Conservation (phyloP, 495 filamentous ascomycete species). For the Hypoxylon subgilvum region DNA sequence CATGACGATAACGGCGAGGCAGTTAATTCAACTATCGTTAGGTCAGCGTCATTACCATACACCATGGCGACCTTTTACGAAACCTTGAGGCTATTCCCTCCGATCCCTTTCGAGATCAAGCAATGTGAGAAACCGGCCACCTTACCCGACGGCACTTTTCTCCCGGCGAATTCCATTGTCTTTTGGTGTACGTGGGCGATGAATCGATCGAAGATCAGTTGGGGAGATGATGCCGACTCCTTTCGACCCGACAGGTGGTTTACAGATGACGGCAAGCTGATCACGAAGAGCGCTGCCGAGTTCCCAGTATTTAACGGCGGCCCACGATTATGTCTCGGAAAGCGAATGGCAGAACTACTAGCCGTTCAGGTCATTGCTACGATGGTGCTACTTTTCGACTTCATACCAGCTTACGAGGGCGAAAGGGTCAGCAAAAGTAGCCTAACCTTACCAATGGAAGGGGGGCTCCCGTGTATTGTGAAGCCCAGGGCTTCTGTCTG, state of each 20-base stretch:
- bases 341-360: constrained; percentile 65
- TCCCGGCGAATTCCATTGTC: constrained; percentile 57
- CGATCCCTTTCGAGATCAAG: constrained; percentile 67
- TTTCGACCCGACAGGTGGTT: constrained; percentile 64
- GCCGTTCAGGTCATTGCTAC: constrained; percentile 59
- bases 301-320: constrained; percentile 69
- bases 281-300: constrained; percentile 55
- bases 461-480: constrained; percentile 57
- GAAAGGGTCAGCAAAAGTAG: constrained; percentile 62
- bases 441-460: constrained; percentile 66
- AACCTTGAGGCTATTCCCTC: constrained; percentile 61
- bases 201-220: constrained; percentile 60
- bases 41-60: constrained; percentile 56
- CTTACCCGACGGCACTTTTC: constrained; percentile 63
- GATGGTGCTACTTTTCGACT: constrained; percentile 56
- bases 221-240: constrained; percentile 61
- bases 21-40: constrained; percentile 48
- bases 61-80: constrained; percentile 64
- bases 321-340: constrained; percentile 61
- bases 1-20: constrained; percentile 1
- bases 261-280: constrained; percentile 44
- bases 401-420: constrained; percentile 47
- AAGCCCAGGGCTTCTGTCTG: constrained; percentile 16
- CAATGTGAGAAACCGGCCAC: constrained; percentile 56
- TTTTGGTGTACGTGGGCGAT: constrained; percentile 68